Evolutionary conservation across 176 grass and related monocot species (phyloP), one percentile per base, ranked within the genome.

Genomic region (Oryza longistaminata): DNA sequence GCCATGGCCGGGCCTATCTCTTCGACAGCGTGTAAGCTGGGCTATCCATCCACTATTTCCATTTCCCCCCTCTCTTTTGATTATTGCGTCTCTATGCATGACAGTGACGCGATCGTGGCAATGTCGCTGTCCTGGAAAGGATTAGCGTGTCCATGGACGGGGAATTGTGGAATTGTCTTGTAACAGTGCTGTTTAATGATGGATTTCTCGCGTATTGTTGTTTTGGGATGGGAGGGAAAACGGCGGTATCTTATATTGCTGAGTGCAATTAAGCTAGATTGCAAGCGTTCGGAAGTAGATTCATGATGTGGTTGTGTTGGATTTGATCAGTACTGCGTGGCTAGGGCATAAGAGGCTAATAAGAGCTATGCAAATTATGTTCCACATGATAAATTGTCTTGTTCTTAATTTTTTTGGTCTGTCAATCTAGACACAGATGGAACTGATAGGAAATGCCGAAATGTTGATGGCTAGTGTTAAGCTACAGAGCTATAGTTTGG

Each of bases 1-100:
- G 86, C 27, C 84, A 76, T 62, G 95, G 95, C 33, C 90, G 75
- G 48, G 95, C 95, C 70, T 94, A 97, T 71, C 95, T 94, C 84
- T 94, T 97, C 85, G 83, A 85, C 58, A 82, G 82, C 73, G 95
- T 91, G 95, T 97, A 82, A 97, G 92, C 64, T 69, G 37, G 35
- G 44, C 43, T 81, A 58, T 43, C 40, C 55, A 26, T 64, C 17
- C 45, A 50, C 17, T 83, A 21, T 73, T 73, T 45, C 0, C 15
- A 7, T 8, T 40, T 1, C 39, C 39, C 39, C 1, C 9, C 2
- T 6, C 40, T 21, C 2, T 9, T 40, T 21, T 52, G 26, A 42
- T 71, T 85, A 2, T 19, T 40, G 35, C 25, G 6, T 19, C 61
- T 72, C 70, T 26, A 4, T 55, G 67, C 0, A 3, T 24, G 19